phyloP scores from a whole-genome alignment of 2,329 filamentous ascomycete species.

The Aureobasidium zeae region DNA sequence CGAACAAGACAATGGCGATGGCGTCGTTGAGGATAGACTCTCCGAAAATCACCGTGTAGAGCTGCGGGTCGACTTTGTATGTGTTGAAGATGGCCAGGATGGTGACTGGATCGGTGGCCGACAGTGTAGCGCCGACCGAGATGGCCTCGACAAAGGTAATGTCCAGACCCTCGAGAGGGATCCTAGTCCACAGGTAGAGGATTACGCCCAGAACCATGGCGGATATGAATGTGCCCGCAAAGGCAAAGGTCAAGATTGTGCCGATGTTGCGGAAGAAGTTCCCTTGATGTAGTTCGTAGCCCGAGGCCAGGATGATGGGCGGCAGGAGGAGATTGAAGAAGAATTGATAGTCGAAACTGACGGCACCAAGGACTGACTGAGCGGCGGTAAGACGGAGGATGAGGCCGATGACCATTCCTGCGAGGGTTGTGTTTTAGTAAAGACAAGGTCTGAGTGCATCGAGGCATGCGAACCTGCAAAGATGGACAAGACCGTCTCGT shows the following conservation, averaged over 20 bases:
- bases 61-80: conserved; percentile 97
- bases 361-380: conserved; percentile 76
- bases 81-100: conserved; percentile 98
- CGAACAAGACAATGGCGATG: conserved; percentile 96
- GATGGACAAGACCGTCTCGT: conserved; percentile 97
- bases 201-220: conserved; percentile 88
- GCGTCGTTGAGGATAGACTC: conserved; percentile 98
- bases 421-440: too few relatives aligned
- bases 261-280: conserved; percentile 99
- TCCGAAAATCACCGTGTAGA: conserved; percentile 98
- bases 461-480: conserved; percentile 65
- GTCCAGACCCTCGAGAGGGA: conserved; percentile 74
- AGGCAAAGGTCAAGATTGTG: conserved; percentile 93
- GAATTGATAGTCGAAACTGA: conserved; percentile 98
- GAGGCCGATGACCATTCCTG: conserved; percentile 91
- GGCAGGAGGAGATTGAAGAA: conserved; percentile 99
- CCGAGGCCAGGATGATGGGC: conserved; percentile 92
- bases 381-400: conserved; percentile 73
- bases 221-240: conserved; percentile 93
- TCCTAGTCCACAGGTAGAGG: conserved; percentile 77
- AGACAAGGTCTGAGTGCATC: too few relatives aligned
- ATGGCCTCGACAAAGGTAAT: conserved; percentile 94
- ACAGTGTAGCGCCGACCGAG: conserved; percentile 89
- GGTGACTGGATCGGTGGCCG: conserved; percentile 93
- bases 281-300: conserved; percentile 94